Evolutionary conservation across 2,329 filamentous ascomycete species (phyloP).

Genomic region (Pyrenochaeta sp.): DNA sequence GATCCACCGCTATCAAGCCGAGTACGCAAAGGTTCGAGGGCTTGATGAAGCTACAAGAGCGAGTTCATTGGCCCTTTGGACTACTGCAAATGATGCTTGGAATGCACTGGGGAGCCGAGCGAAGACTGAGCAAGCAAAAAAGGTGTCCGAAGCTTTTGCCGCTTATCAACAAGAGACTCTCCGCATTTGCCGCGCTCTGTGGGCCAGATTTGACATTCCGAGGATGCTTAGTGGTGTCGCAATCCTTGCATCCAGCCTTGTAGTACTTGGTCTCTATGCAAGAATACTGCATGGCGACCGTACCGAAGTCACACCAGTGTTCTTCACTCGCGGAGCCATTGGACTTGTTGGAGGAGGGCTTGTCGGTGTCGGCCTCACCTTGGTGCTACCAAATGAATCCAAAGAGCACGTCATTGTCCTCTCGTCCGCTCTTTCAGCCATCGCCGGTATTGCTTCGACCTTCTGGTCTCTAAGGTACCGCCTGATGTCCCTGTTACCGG

Average conservation of each 20-base stretch:
- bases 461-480: conserved; percentile 52
- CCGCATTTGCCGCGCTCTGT: conserved; percentile 79
- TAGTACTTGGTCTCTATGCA: conserved; percentile 76
- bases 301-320: conserved; percentile 60
- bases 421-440: conserved; percentile 49
- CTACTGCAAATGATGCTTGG: conserved; percentile 63
- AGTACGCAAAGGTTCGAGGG: conserved; percentile 78
- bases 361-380: conserved; percentile 53
- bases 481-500: conserved; percentile 67
- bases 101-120: conserved; percentile 49
- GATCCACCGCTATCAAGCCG: conserved; percentile 85
- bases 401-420: conserved; percentile 52
- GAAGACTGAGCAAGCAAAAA: conserved; percentile 49
- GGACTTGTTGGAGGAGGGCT: conserved; percentile 57
- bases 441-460: conserved; percentile 50
- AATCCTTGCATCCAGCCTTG: conserved; percentile 72
- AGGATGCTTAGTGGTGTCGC: conserved; percentile 83
- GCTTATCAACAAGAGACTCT: conserved; percentile 82
- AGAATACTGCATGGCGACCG: conserved; percentile 62
- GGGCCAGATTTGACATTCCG: conserved; percentile 89
- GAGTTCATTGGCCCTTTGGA: conserved; percentile 66
- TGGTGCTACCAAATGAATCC: conserved; percentile 50
- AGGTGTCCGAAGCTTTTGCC: conserved; percentile 65
- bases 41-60: conserved; percentile 67
- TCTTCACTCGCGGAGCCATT: conserved; percentile 60